These are phyloP conservation scores for Henckelia pumila DNA, from an alignment of 257 asterid genomes.

Conservation along the genomic window DNA sequence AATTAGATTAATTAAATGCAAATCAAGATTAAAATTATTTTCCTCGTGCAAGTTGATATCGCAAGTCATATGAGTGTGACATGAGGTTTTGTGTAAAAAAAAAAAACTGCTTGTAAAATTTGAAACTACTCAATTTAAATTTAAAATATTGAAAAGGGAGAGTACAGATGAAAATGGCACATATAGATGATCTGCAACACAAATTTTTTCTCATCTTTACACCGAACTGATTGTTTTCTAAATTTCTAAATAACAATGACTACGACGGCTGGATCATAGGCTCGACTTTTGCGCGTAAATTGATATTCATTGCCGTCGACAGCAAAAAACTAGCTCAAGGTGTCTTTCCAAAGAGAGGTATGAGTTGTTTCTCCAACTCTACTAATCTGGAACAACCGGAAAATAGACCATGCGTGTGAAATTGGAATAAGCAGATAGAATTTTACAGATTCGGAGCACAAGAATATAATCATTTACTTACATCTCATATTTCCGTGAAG, in stretches of 20 bases:
- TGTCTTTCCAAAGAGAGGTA: slow-evolving; percentile 45
- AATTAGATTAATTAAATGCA: background rate
- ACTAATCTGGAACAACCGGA: slow-evolving; percentile 52
- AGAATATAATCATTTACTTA: slow-evolving; percentile 33
- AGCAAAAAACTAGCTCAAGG: background rate
- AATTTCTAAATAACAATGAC: too few relatives aligned
- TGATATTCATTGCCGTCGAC: background rate
- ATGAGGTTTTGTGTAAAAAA: too few relatives aligned
- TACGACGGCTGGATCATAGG: background rate
- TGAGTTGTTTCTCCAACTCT: slow-evolving; percentile 87
- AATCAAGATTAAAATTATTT: background rate
- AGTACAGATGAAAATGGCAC: background rate
- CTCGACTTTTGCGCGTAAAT: background rate
- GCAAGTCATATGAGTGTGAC: background rate
- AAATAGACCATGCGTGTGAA: slow-evolving; percentile 10
- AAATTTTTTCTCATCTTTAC: background rate
- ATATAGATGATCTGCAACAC: too few relatives aligned
- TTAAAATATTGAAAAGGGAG: background rate
- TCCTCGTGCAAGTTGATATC: background rate
- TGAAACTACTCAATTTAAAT: too few relatives aligned
- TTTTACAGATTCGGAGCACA: background rate
- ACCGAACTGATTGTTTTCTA: background rate
- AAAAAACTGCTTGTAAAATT: too few relatives aligned
- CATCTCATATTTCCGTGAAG: slow-evolving; percentile 71
- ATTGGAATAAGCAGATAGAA: slow-evolving; percentile 1